phyloP scores from a whole-genome alignment of 2,329 filamentous ascomycete species.

The Calycina marina region DNA sequence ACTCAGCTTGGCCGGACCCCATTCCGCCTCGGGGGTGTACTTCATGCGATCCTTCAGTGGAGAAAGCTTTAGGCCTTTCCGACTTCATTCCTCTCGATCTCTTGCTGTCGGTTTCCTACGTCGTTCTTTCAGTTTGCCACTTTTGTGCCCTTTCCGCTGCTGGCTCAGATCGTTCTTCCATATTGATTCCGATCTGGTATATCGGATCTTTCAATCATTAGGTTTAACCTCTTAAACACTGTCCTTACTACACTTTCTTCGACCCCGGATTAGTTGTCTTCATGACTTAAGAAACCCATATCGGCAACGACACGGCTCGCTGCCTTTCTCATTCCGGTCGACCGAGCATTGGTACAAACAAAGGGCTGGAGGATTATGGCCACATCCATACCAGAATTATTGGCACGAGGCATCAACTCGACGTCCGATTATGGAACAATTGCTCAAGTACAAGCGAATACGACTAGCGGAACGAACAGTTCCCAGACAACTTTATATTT shows the following conservation, averaged over 20 bases:
- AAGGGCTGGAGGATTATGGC: constrained; percentile 4
- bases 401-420: neutral
- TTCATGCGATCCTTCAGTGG: constrained; percentile 19
- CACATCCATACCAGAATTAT: constrained; percentile 10
- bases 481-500: constrained; percentile 10
- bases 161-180: constrained; percentile 21
- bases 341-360: constrained; percentile 8
- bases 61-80: constrained; percentile 11
- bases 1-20: constrained; percentile 7
- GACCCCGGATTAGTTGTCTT: constrained; percentile 12
- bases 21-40: constrained; percentile 18
- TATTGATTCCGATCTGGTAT: constrained; percentile 17
- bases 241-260: constrained; percentile 5
- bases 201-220: constrained; percentile 14
- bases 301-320: constrained; percentile 19
- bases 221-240: constrained; percentile 4
- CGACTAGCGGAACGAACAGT: constrained; percentile 2
- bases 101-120: constrained; percentile 17
- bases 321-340: constrained; percentile 14
- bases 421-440: neutral
- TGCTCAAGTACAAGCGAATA: constrained; percentile 4
- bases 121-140: constrained; percentile 15
- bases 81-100: constrained; percentile 15
- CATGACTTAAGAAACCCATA: constrained; percentile 20
- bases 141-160: constrained; percentile 18